phyloP scores from a whole-genome alignment of 768 basidiomycete genomes.

The Dacryopinax spathularia region DNA sequence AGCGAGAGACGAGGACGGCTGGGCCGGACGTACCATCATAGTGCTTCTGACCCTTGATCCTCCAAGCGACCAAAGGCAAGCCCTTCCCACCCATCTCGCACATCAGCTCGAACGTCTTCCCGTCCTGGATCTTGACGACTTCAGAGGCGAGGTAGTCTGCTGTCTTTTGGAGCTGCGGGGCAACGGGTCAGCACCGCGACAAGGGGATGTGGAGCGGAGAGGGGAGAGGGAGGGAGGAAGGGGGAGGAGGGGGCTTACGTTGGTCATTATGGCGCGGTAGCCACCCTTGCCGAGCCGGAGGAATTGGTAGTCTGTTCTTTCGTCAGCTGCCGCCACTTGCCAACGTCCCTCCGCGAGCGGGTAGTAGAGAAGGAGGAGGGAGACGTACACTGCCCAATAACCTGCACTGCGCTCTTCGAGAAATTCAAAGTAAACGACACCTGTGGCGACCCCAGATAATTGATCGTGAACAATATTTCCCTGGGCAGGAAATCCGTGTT shows the following conservation, averaged over 20 bases:
- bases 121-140: constrained; percentile 13
- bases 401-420: constrained; percentile 19
- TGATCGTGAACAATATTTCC: constrained; percentile 23
- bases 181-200: neutral
- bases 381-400: constrained; percentile 13
- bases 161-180: constrained; percentile 13
- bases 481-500: constrained; percentile 21
- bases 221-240: neutral
- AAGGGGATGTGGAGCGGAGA: neutral
- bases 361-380: too few relatives aligned
- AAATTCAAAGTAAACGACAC: constrained; percentile 16
- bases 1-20: too few relatives aligned
- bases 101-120: constrained; percentile 18
- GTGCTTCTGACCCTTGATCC: constrained; percentile 14
- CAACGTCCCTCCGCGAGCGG: too few relatives aligned
- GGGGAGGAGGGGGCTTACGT: constrained; percentile 5
- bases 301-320: constrained; percentile 16
- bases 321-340: too few relatives aligned
- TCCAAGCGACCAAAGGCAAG: constrained; percentile 23
- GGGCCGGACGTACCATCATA: constrained; percentile 16
- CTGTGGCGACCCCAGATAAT: constrained; percentile 7
- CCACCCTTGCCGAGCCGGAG: constrained; percentile 22
- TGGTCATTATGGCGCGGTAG: constrained; percentile 22
- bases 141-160: constrained; percentile 17
- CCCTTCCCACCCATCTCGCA: constrained; percentile 15